A percentile compares a stretch with the other conserved stretches of the same genome.
phyloP scores from a whole-genome alignment of 169 alveolate genomes.

The Neospora caninum region DNA sequence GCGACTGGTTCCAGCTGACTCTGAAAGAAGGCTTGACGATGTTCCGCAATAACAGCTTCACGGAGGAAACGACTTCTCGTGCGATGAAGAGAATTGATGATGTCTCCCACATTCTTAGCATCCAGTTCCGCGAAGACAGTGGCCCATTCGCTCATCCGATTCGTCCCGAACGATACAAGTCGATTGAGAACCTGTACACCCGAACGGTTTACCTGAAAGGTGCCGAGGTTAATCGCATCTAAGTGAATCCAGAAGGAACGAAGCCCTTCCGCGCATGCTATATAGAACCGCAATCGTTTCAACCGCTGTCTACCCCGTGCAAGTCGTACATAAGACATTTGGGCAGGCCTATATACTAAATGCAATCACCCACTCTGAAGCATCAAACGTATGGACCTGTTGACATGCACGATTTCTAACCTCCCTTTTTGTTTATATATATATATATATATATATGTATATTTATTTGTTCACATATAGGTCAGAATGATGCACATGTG shows the following conservation, averaged over 20 bases:
- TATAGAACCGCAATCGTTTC: no score
- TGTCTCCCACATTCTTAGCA: slow-evolving; percentile 79
- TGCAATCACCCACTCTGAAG: no score
- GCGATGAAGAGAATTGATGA: slow-evolving; percentile 85
- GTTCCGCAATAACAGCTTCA: slow-evolving; percentile 88
- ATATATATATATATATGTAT: no score
- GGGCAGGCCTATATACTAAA: no score
- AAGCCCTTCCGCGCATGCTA: no score
- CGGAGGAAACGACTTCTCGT: slow-evolving; percentile 79
- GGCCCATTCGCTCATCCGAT: slow-evolving; percentile 94
- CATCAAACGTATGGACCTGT: no score
- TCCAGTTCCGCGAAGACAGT: slow-evolving; percentile 89
- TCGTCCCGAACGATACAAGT: slow-evolving; percentile 89
- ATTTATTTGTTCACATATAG: no score
- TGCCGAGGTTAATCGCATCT: slow-evolving; percentile 93
- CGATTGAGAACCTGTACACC: slow-evolving; percentile 92
- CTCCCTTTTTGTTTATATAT: no score
- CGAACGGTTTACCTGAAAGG: slow-evolving; percentile 91
- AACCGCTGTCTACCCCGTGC: no score
- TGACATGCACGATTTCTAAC: no score
- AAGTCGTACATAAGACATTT: no score
- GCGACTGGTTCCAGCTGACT: slow-evolving; percentile 93
- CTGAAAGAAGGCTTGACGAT: slow-evolving; percentile 93
- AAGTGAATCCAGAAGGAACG: slow-evolving; percentile 74
- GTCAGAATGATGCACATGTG: no score